Percentiles rank a stretch among this genome's conserved stretches.
Conservation (phyloP, 495 filamentous ascomycete species). For the Lasiosphaeria ovina region DNA sequence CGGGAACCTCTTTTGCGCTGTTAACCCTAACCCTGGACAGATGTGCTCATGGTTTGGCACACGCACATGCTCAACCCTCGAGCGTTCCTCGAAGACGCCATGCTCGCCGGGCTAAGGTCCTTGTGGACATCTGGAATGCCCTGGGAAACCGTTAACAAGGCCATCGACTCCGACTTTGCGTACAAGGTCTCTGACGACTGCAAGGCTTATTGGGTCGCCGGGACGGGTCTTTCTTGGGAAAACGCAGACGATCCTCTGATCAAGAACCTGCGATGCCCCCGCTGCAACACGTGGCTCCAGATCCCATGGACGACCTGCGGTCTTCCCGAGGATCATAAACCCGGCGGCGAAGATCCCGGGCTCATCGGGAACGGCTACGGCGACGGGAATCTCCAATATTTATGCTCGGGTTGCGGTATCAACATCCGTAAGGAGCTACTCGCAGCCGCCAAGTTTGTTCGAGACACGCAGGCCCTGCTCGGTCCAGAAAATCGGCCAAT, state of each 20-base stretch:
- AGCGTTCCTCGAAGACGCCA: conserved; percentile 73
- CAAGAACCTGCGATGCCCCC: conserved; percentile 57
- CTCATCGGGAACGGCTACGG: conserved; percentile 59
- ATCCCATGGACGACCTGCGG: conserved; percentile 62
- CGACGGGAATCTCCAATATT: conserved; percentile 54
- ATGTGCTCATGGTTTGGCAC: conserved; percentile 91
- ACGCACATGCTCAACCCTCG: conserved; percentile 81
- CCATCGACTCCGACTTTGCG: conserved; percentile 64
- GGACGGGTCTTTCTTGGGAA: conserved; percentile 58
- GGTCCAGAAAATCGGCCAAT: conserved; percentile 46
- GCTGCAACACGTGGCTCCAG: conserved; percentile 42
- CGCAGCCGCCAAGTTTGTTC: conserved; percentile 54
- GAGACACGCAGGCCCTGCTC: conserved; percentile 50
- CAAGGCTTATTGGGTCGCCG: conserved; percentile 44
- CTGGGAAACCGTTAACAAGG: conserved; percentile 61
- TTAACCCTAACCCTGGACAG: conserved; percentile 34
- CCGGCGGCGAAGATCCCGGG: conserved; percentile 9
- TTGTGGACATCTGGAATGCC: conserved; percentile 70
- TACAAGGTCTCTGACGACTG: conserved; percentile 55
- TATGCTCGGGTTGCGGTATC: conserved; percentile 49
- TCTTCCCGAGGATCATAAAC: conserved; percentile 29
- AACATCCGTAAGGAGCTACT: conserved; percentile 54
- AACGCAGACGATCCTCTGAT: conserved; percentile 49
- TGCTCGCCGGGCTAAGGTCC: conserved; percentile 56
- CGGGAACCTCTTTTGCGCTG: neutral